Conservation (phyloP, 1,139 yeast genomes). For the Sugiyamaella xylanicola region DNA sequence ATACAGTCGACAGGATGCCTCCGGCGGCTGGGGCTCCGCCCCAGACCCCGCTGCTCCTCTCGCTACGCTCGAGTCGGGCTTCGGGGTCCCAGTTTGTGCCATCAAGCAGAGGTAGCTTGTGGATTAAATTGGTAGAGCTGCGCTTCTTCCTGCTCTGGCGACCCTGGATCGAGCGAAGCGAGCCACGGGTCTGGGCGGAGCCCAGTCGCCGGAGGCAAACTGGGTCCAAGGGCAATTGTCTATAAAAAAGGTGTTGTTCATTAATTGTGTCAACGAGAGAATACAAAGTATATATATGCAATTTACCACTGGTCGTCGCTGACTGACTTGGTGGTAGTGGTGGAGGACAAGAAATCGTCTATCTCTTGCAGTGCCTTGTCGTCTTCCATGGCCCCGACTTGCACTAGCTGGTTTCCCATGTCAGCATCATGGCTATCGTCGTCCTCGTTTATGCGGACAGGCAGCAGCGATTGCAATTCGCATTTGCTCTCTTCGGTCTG, state of each 20-base stretch:
- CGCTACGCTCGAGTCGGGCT: neutral
- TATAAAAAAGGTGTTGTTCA: neutral
- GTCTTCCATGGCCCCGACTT: neutral
- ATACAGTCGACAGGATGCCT: too few species aligned
- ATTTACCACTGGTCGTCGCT: neutral
- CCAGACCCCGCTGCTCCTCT: neutral
- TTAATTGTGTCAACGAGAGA: neutral
- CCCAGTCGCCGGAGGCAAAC: neutral
- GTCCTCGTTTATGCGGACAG: neutral
- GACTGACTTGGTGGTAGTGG: neutral
- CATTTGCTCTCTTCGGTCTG: neutral
- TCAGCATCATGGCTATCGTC: neutral
- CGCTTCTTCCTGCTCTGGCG: too few species aligned
- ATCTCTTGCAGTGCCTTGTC: conserved; percentile 6
- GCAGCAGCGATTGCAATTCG: neutral
- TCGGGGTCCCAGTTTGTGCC: neutral
- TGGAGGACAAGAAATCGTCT: conserved; percentile 5
- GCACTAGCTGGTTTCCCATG: neutral
- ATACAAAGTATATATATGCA: neutral
- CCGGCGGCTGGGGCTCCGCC: neutral
- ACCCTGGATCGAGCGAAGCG: neutral
- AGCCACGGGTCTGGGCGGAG: neutral
- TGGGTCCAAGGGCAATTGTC: too few species aligned
- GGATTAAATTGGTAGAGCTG: too few species aligned
- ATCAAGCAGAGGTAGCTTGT: too few species aligned